phyloP scores from a whole-genome alignment of 2,329 filamentous ascomycete genomes.

The Huntiella abstrusa region DNA sequence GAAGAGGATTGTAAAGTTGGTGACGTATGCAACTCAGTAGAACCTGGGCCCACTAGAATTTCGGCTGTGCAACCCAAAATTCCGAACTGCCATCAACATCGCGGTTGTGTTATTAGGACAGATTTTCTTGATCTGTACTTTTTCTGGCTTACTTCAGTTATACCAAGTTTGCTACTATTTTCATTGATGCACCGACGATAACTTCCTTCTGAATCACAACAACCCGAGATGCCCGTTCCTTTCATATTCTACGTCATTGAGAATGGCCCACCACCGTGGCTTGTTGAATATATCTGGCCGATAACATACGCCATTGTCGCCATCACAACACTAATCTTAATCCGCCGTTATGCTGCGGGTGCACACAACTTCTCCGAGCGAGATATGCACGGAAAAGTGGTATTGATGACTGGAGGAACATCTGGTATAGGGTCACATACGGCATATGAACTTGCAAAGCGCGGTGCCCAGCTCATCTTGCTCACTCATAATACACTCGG shows the following conservation, averaged over 20 bases:
- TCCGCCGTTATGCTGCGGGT: constrained; percentile 65
- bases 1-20: no score
- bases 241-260: constrained; percentile 28
- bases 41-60: no score
- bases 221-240: constrained; percentile 30
- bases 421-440: constrained; percentile 74
- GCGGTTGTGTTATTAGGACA: no score
- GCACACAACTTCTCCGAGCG: constrained; percentile 56
- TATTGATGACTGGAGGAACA: constrained; percentile 87
- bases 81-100: no score
- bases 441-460: constrained; percentile 52
- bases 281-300: constrained; percentile 25
- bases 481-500: constrained; percentile 65
- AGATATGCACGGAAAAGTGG: constrained; percentile 79
- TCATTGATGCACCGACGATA: no score
- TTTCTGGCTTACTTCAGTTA: no score
- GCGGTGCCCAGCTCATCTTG: constrained; percentile 80
- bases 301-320: constrained; percentile 23
- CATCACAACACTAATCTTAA: constrained; percentile 22
- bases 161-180: no score
- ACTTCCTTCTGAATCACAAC: constrained; percentile 13
- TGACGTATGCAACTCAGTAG: no score
- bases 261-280: constrained; percentile 30
- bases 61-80: no score
- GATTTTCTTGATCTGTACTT: no score